Conservation (phyloP, 306 rosid genomes). For the Corylus heterophylla region DNA sequence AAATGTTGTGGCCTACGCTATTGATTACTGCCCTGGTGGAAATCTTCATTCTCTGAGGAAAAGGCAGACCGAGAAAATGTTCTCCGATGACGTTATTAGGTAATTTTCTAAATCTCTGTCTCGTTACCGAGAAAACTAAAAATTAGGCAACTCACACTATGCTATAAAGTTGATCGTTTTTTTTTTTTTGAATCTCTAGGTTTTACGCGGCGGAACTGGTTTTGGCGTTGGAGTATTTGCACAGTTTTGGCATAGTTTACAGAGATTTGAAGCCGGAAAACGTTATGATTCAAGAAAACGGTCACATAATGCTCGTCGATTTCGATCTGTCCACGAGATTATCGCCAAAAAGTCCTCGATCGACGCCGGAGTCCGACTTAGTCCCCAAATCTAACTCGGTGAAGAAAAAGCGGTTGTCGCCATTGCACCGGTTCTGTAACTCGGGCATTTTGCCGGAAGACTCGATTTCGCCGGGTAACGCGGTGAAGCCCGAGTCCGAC, state of each 20-base stretch:
- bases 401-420: conserved; percentile 30
- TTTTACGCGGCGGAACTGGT: conserved; percentile 92
- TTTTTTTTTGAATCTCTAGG: conserved; percentile 29
- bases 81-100: conserved; percentile 78
- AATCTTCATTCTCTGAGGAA: conserved; percentile 61
- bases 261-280: conserved; percentile 95
- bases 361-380: conserved; percentile 32
- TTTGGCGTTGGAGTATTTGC: conserved; percentile 73
- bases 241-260: conserved; percentile 70
- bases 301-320: conserved; percentile 94
- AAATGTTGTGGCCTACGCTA: conserved; percentile 60
- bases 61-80: conserved; percentile 65
- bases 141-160: not conserved
- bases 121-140: not conserved
- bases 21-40: conserved; percentile 84
- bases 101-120: conserved; percentile 6
- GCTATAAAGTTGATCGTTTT: not conserved
- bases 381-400: conserved; percentile 19
- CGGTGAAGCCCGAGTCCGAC: conserved; percentile 27
- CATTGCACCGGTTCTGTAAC: conserved; percentile 36
- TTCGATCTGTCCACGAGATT: conserved; percentile 80
- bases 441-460: conserved; percentile 37
- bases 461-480: not conserved
- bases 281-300: conserved; percentile 75
- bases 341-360: conserved; percentile 36